Conservation (phyloP, 768 basidiomycete genomes). For the Kwoniella bestiolae region DNA sequence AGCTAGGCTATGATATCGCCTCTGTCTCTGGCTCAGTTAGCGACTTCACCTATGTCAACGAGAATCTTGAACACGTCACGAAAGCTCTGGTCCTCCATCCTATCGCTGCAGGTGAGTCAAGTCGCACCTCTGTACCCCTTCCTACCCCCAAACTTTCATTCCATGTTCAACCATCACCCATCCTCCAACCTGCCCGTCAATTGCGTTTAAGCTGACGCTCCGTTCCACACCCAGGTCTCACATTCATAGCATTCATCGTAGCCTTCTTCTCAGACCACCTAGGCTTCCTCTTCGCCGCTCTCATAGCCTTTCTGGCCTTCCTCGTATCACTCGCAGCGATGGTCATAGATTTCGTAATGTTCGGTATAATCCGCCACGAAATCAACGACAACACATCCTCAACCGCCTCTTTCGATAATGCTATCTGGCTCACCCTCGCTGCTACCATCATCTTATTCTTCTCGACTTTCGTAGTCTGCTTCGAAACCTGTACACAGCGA, state of each 20-base stretch:
- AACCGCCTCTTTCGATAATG: conserved; percentile 56
- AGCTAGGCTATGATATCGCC: conserved; percentile 39
- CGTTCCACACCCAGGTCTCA: too few species aligned
- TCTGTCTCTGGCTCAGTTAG: conserved; percentile 15
- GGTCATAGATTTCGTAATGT: conserved; percentile 53
- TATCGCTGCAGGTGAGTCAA: conserved; percentile 50
- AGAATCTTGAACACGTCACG: conserved; percentile 35
- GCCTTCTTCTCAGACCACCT: conserved; percentile 49
- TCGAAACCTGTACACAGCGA: conserved; percentile 20
- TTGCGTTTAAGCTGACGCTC: too few species aligned
- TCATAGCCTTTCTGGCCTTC: conserved; percentile 52
- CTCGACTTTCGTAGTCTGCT: conserved; percentile 71
- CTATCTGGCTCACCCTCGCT: conserved; percentile 86
- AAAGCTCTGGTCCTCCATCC: conserved; percentile 57
- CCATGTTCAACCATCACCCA: too few species aligned
- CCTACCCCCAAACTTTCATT: too few species aligned
- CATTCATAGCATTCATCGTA: conserved; percentile 56
- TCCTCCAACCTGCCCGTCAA: too few species aligned
- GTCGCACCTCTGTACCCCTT: too few species aligned
- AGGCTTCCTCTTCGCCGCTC: conserved; percentile 53
- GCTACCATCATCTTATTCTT: conserved; percentile 87
- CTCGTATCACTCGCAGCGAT: conserved; percentile 53
- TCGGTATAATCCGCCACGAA: conserved; percentile 38
- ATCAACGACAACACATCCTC: conserved; percentile 30
- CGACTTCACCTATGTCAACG: conserved; percentile 26